Conservation (phyloP, 176 grass and related monocot genomes). For the Pontederia paniculata region DNA sequence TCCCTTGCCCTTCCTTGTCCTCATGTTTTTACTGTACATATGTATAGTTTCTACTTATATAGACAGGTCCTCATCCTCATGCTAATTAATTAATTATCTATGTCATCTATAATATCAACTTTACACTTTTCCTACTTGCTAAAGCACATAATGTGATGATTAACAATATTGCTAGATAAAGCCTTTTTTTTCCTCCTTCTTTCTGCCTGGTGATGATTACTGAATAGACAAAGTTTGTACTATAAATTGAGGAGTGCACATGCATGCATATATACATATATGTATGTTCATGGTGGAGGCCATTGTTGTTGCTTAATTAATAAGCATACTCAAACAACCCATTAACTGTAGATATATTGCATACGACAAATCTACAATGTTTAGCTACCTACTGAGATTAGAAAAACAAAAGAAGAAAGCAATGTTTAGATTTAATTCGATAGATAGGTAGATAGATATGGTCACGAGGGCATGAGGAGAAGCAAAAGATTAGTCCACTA, state of each 20-base stretch:
- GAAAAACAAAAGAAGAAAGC: not conserved
- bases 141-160: no score
- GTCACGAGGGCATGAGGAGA: constrained; percentile 21
- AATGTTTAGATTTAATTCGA: constrained; percentile 3
- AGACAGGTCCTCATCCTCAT: constrained; percentile 17
- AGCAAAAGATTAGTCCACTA: constrained; percentile 18
- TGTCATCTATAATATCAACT: not conserved
- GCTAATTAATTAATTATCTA: not conserved
- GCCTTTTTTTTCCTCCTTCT: no score
- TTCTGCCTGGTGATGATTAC: no score
- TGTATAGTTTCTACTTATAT: not conserved
- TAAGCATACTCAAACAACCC: no score
- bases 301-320: no score
- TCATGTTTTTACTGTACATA: not conserved
- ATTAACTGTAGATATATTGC: no score
- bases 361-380: constrained; percentile 6
- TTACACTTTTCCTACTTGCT: not conserved
- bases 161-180: no score
- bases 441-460: constrained; percentile 11
- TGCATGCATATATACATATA: no score
- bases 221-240: no score
- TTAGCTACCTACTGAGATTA: not conserved
- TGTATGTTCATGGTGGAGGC: no score
- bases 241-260: no score
- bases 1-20: constrained; percentile 2